Percentiles rank a stretch among this genome's conserved stretches.
phyloP scores from a whole-genome alignment of 805 yeast genomes.

The Sungouiozyma ichnusensis region DNA sequence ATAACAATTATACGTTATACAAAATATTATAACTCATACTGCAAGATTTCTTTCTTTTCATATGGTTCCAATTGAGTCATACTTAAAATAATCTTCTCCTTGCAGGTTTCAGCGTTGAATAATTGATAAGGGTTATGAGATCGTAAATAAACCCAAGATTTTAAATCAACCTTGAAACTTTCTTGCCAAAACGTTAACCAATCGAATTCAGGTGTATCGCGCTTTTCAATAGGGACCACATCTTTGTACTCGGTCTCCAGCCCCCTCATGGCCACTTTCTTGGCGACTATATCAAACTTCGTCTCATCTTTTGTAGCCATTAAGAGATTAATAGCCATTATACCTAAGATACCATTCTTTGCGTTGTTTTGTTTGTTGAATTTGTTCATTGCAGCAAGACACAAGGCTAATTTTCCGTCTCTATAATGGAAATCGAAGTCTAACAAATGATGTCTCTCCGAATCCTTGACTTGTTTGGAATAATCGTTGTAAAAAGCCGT shows the following conservation, averaged over 20 bases:
- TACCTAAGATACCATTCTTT: conserved; percentile 17
- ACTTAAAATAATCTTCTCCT: conserved; percentile 14
- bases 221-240: conserved; percentile 13
- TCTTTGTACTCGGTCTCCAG: conserved; percentile 17
- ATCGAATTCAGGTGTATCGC: conserved; percentile 13
- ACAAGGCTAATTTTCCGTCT: conserved; percentile 23
- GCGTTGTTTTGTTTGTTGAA: conserved; percentile 11
- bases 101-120: conserved; percentile 5
- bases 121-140: conserved; percentile 9
- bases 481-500: conserved; percentile 33
- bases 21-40: conserved; percentile 19
- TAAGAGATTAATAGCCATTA: conserved; percentile 19
- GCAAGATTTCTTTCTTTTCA: conserved; percentile 16
- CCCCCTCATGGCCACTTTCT: conserved; percentile 24
- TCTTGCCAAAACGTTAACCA: conserved; percentile 16
- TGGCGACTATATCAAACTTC: conserved; percentile 21
- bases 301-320: conserved; percentile 15
- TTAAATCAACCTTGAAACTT: conserved; percentile 6
- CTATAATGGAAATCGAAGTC: conserved; percentile 23
- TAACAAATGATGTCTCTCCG: conserved; percentile 20
- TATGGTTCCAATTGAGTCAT: conserved; percentile 18
- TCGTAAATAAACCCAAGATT: conserved; percentile 11
- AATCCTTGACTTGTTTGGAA: conserved; percentile 36
- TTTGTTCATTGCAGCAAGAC: conserved; percentile 22
- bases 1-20: background rate